A percentile compares a stretch with the other conserved stretches of the same genome.
These are phyloP conservation scores for Huiozyma sinensis DNA, from an alignment of 805 yeast genomes.

Conservation along the genomic window DNA sequence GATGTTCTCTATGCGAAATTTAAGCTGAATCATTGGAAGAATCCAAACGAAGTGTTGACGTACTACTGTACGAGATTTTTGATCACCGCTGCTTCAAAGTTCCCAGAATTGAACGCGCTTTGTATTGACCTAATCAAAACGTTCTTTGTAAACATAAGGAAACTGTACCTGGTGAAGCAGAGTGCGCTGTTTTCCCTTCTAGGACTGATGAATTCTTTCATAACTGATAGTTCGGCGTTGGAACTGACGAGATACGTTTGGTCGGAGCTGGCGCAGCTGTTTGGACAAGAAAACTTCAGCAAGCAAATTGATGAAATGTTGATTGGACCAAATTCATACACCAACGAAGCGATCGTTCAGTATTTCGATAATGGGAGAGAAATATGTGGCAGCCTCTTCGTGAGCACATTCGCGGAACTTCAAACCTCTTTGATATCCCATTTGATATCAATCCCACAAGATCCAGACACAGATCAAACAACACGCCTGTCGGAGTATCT, in stretches of 20 bases:
- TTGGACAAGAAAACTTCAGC: slow-evolving; percentile 11
- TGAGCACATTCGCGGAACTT: slow-evolving; percentile 14
- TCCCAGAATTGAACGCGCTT: slow-evolving; percentile 18
- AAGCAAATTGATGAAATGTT: slow-evolving; percentile 11
- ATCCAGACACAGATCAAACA: neutral
- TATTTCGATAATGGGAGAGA: slow-evolving; percentile 23
- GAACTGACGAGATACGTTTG: slow-evolving; percentile 12
- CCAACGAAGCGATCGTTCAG: slow-evolving; percentile 22
- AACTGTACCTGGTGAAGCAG: slow-evolving; percentile 8
- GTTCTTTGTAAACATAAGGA: slow-evolving; percentile 16
- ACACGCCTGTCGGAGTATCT: slow-evolving; percentile 5
- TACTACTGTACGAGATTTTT: slow-evolving; percentile 26
- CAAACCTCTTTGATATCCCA: slow-evolving; percentile 13
- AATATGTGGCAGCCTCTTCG: slow-evolving; percentile 17
- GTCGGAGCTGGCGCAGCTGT: slow-evolving; percentile 8
- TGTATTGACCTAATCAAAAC: slow-evolving; percentile 14
- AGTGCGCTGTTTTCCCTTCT: slow-evolving; percentile 26
- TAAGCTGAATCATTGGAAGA: slow-evolving; percentile 24
- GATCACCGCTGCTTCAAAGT: slow-evolving; percentile 17
- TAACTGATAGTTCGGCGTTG: slow-evolving; percentile 7
- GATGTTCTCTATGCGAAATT: slow-evolving; percentile 26
- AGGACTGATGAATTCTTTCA: slow-evolving; percentile 30
- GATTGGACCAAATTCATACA: slow-evolving; percentile 10
- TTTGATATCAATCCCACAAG: slow-evolving; percentile 6
- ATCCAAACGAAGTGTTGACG: slow-evolving; percentile 34